Base-by-base conservation (phyloP, 2,329 filamentous ascomycete genomes). In the Ophiostoma novo-ulmi region DNA sequence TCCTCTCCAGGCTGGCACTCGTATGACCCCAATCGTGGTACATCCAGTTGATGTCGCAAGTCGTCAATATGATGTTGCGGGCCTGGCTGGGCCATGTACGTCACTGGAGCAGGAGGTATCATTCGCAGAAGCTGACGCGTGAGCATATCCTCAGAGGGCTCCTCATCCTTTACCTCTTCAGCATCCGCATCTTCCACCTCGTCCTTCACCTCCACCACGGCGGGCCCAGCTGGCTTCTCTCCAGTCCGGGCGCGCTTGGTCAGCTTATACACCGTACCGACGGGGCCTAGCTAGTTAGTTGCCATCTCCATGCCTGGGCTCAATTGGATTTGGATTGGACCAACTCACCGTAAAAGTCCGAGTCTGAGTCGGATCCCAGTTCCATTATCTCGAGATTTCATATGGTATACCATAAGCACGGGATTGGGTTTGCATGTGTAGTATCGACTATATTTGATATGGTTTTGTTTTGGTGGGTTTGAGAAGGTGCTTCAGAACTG, bases 21-120 rank as follows among this genome's bases (percentile, higher is more conserved):
- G 73, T 82, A 83, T 3, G 78, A 69, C 0, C 85, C 86, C 71
- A 86, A 82, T 74, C 88, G 88, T 1, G 84, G 83, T 76, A 92
- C 91, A 79, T 87, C 83, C 2, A 86, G 78, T 36, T 77, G 71
- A n/a, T 67, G 52, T 38, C 26, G 63, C 36, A 20, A 36, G 63
- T 39, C 36, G 44, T 20, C 44, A 48, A 48, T n/a, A 48, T 20
- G 17, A 20, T 20, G 14, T 20, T 31, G 58, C 26, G 13, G 10
- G 14, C 11, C 11, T 35, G 13, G 31, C 35, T 64, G 61, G 35
- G 14, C 61, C n/a, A 35, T 38, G 22, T n/a, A 22, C n/a, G 52
- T 22, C n/a, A 20, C 44, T n/a, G 44, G 44, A 7, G 17, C 44
- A 17, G 44, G 44, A n/a, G 52, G 52, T 7, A 63, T 35, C 58